Conservation (phyloP, 164 flowering plant species). For the Vitis labrusca region DNA sequence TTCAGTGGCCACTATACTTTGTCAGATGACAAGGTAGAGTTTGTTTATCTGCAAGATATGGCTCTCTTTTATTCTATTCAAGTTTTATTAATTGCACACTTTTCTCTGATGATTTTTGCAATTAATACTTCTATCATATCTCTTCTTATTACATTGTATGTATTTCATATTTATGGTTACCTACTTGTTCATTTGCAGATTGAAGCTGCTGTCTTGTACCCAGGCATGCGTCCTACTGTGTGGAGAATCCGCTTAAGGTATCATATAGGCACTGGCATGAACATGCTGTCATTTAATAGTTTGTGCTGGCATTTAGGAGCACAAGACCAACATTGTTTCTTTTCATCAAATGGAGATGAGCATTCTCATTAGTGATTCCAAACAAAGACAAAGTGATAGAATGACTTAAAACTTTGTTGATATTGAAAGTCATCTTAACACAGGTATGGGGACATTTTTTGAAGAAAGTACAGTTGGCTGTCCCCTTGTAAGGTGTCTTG, state of each 20-base stretch:
- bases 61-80: neutral
- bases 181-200: slow-evolving; percentile 48
- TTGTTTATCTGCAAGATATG: neutral
- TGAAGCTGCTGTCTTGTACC: slow-evolving; percentile 91
- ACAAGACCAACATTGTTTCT: neutral
- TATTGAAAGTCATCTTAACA: neutral
- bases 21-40: slow-evolving; percentile 77
- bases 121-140: neutral
- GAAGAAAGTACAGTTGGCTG: neutral
- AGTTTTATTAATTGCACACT: no score
- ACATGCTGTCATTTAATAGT: neutral
- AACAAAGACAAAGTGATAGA: neutral
- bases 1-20: slow-evolving; percentile 77
- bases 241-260: slow-evolving; percentile 88
- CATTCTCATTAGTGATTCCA: neutral
- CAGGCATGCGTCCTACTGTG: slow-evolving; percentile 91
- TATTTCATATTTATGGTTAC: neutral
- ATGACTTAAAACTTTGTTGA: neutral
- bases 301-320: neutral
- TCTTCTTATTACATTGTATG: neutral
- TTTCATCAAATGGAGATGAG: neutral
- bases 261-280: neutral
- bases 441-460: neutral
- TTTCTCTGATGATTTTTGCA: no score
- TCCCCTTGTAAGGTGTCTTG: neutral